These are phyloP conservation scores for Pseudopyrenochaeta lycopersici DNA, from an alignment of 2,329 filamentous ascomycete species.

Conservation along the genomic window DNA sequence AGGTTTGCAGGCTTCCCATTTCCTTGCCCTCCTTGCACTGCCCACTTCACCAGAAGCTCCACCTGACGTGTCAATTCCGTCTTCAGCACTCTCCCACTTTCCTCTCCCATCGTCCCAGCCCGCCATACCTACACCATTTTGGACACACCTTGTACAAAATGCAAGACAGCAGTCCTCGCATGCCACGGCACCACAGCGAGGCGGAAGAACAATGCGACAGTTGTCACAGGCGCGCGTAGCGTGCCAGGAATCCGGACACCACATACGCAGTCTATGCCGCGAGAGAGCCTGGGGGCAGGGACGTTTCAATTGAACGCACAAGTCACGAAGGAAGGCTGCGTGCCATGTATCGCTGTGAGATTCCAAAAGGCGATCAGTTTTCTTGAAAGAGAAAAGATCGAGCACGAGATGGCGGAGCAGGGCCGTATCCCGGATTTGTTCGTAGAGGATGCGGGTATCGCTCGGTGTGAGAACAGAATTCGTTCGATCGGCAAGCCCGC, in stretches of 20 bases:
- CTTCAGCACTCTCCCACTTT: conserved; percentile 17
- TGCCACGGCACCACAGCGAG: conserved; percentile 44
- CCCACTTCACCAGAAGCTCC: conserved; percentile 30
- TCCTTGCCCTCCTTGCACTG: conserved; percentile 36
- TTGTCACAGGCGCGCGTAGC: conserved; percentile 48
- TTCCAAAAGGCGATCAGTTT: conserved; percentile 59
- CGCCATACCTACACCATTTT: conserved; percentile 40
- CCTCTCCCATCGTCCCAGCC: conserved; percentile 41
- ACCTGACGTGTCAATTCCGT: conserved; percentile 17
- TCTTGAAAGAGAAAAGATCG: conserved; percentile 63
- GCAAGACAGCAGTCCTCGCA: conserved; percentile 54
- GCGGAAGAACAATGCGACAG: conserved; percentile 51
- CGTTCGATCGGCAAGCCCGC: conserved; percentile 56
- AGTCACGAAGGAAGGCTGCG: conserved; percentile 57
- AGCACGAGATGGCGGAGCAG: conserved; percentile 54
- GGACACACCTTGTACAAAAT: conserved; percentile 53
- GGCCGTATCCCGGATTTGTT: conserved; percentile 50
- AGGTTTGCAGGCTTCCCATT: conserved; percentile 49
- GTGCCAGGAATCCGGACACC: conserved; percentile 47
- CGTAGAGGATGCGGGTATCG: conserved; percentile 60
- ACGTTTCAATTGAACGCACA: conserved; percentile 57
- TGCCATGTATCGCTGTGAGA: conserved; percentile 60
- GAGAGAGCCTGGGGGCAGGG: conserved; percentile 53
- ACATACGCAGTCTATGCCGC: conserved; percentile 54
- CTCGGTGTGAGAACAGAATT: conserved; percentile 60